Percentiles rank a stretch among this genome's conserved stretches.
Evolutionary conservation across 1,284 basidiomycete species (phyloP).

Genomic region (Melampsora occidentalis): DNA sequence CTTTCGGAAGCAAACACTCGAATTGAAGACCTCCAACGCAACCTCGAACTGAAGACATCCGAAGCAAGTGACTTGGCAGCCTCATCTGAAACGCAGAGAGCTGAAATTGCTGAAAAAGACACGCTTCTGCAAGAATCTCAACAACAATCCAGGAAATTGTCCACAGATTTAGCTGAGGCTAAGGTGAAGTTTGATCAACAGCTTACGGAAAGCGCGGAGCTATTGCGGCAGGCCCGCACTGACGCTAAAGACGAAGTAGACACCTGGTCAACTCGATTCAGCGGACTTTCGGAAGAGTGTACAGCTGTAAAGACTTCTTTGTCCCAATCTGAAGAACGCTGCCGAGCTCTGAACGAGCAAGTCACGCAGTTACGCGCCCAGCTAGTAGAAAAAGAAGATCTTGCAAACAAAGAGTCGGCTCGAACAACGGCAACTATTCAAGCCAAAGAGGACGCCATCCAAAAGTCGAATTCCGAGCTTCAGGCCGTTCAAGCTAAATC

Average conservation of each 20-base stretch:
- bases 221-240: neutral
- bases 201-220: neutral
- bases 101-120: constrained; percentile 5
- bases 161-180: neutral
- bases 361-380: constrained; percentile 1
- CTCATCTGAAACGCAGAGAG: constrained; percentile 11
- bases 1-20: constrained; percentile 4
- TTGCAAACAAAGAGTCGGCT: constrained; percentile 1
- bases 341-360: neutral
- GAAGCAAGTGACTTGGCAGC: constrained; percentile 19
- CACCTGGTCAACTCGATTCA: neutral
- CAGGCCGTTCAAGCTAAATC: neutral
- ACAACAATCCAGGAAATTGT: neutral
- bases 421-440: neutral
- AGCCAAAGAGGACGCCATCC: neutral
- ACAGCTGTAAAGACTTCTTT: neutral
- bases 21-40: constrained; percentile 13
- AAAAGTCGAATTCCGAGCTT: neutral
- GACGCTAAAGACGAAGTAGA: neutral
- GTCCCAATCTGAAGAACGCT: neutral
- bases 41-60: constrained; percentile 9
- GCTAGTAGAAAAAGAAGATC: neutral
- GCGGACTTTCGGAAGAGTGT: neutral
- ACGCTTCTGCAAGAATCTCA: constrained; percentile 9
- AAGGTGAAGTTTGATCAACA: neutral